A percentile compares a stretch with the other conserved stretches of the same genome.
Conservation (phyloP, 2,329 filamentous ascomycete species). For the Apiospora pterosperma region DNA sequence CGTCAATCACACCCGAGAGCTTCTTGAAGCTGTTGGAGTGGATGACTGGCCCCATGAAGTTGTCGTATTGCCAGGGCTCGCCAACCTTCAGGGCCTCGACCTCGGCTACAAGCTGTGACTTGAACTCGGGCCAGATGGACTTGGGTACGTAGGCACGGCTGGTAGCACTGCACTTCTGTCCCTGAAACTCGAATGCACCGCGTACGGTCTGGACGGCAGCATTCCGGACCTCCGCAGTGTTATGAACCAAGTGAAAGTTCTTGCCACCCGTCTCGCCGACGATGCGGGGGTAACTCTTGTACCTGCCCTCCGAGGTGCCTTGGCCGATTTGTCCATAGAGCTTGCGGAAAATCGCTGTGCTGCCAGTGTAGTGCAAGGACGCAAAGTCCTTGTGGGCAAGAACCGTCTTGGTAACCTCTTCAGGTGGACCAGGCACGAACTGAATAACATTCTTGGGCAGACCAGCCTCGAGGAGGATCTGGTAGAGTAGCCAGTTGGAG, state of each 20-base stretch:
- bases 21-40: slow-evolving; percentile 80
- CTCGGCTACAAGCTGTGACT: slow-evolving; percentile 63
- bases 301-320: slow-evolving; percentile 77
- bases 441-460: slow-evolving; percentile 88
- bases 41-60: slow-evolving; percentile 87
- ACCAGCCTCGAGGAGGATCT: slow-evolving; percentile 87
- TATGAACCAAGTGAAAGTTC: slow-evolving; percentile 86
- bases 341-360: slow-evolving; percentile 84
- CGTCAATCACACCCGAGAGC: slow-evolving; percentile 71
- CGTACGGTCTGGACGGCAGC: slow-evolving; percentile 80
- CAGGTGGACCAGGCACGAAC: slow-evolving; percentile 86
- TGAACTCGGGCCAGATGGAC: slow-evolving; percentile 72
- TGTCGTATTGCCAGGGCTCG: slow-evolving; percentile 62
- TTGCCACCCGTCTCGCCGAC: slow-evolving; percentile 91
- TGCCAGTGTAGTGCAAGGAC: slow-evolving; percentile 92
- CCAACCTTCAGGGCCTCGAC: slow-evolving; percentile 69
- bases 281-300: slow-evolving; percentile 81
- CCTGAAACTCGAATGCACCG: slow-evolving; percentile 86
- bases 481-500: slow-evolving; percentile 88
- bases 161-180: slow-evolving; percentile 86
- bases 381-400: slow-evolving; percentile 78
- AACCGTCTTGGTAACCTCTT: slow-evolving; percentile 74
- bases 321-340: slow-evolving; percentile 83
- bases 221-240: slow-evolving; percentile 72
- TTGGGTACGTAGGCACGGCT: slow-evolving; percentile 76